phyloP scores from a whole-genome alignment of 768 basidiomycete genomes.

The Naganishia randhawae region DNA sequence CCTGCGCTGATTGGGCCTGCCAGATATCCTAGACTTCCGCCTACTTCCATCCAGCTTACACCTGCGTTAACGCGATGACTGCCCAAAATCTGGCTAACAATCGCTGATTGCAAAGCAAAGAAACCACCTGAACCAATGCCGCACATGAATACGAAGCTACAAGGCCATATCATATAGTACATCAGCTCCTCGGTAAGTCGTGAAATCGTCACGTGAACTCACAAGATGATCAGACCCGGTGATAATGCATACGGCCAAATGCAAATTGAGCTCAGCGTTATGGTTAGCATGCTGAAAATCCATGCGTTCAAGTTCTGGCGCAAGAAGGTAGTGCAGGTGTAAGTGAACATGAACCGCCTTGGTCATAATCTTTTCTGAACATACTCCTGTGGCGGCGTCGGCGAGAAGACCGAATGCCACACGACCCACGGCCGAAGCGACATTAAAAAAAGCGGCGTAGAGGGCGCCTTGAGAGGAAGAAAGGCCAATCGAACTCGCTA shows the following conservation, averaged over 20 bases:
- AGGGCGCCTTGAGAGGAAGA: constrained; percentile 30
- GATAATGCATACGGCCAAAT: constrained; percentile 30
- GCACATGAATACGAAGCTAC: constrained; percentile 30
- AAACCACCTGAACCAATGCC: constrained; percentile 33
- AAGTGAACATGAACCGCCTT: neutral
- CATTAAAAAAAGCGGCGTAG: constrained; percentile 31
- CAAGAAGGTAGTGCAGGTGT: neutral
- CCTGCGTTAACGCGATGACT: constrained; percentile 29
- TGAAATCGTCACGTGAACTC: neutral
- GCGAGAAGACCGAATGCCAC: constrained; percentile 31
- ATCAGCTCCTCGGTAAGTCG: neutral
- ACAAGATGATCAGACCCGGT: constrained; percentile 29
- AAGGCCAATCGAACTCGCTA: constrained; percentile 30
- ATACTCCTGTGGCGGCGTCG: constrained; percentile 28
- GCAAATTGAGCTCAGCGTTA: constrained; percentile 28
- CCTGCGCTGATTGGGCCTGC: constrained; percentile 34
- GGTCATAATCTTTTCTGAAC: neutral
- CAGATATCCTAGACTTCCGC: constrained; percentile 29
- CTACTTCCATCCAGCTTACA: constrained; percentile 31
- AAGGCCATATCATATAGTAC: neutral
- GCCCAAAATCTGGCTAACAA: constrained; percentile 31
- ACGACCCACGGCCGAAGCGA: constrained; percentile 30
- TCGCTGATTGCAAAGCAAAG: constrained; percentile 31
- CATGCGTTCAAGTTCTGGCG: constrained; percentile 30
- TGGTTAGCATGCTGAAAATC: constrained; percentile 25